Evolutionary conservation across 345 rosid species (phyloP), one percentile per base, ranked within the genome.

Genomic region (Arabis hirsuta): DNA sequence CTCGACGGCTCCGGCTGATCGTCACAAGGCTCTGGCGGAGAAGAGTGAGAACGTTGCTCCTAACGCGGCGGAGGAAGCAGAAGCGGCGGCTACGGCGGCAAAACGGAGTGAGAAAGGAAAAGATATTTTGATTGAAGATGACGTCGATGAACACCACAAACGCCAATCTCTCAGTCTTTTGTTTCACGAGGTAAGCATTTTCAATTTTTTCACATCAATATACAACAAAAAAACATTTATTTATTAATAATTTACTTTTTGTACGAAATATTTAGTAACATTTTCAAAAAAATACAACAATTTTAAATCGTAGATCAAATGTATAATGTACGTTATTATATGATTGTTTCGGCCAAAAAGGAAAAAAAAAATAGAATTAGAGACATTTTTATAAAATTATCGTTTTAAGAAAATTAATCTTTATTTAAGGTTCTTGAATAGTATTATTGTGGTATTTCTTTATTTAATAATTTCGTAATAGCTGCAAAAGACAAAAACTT

Each of bases 51-150:
- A 57, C 31, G 51, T 13, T 56, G 58, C 60, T 47, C 46, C 54
- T 3, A 50, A 57, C 10, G 43, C 61, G 9, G 32, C 19, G 24
- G 71, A 69, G 63, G 71, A 69, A 55, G 71, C 45, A 0, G 80
- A 44, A 2, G 50, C 45, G 10, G 76, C 56, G 12, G 44, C 31
- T 13, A 26, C 50, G 24, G 74, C 61, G 51, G 60, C 71, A 22
- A 39, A 61, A 38, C 71, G 80, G 76, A 76, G 67, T 16, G 80
- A 76, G 55, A 76, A 76, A 22, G 80, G 80, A 1, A 76, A 76
- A 70, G 80, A 76, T 7, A 76, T 76, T 41, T n/a, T 76, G 41
- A 64, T 76, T 14, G 80, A 69, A 46, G 80, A 55, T 22, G 80
- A 69, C 5, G 65, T 3, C 1, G 79, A 69, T 4, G 72, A 56